Base-by-base conservation (phyloP, 495 filamentous ascomycete species). In the Rhypophila decipiens region DNA sequence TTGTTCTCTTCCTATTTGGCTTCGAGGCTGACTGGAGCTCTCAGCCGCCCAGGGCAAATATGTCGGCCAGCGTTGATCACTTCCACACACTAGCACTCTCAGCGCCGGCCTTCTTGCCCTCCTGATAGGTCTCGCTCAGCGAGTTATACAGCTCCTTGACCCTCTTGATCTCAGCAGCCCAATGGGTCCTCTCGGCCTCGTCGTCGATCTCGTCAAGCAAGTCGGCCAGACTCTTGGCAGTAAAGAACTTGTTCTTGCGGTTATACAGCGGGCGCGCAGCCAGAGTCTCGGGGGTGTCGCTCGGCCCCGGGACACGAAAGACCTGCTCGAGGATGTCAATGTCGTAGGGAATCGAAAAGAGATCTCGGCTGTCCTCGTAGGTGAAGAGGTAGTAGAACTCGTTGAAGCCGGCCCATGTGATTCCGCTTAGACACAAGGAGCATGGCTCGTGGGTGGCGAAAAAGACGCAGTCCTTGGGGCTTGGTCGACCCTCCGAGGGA, bases 361-460 rank as follows among this genome's bases (percentile, higher is more conserved):
- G 46, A 22, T 70, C 66, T 19, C 66, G 62, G 35, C 52, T 62
- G 44, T 70, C 67, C 56, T 70, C 64, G 59, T 70, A 70, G 9
- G 67, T 69, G 55, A 70, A 70, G 27, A 70, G 55, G 44, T 67
- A 69, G 51, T 69, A 69, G 47, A 70, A 65, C 57, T 68, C 63
- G 55, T 52, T 55, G 63, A 70, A 70, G 23, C 67, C 67, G 13
- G 62, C 63, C 66, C 66, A 70, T n/a, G 66, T 58, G 43, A 70
- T 69, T n/a, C 62, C 67, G 23, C 55, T 60, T 5, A 70, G 48
- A 22, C 67, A 70, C 2, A 70, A 61, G 22, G 62, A 69, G 52
- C 66, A 70, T 12, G 67, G 66, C 45, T 70, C 67, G 44, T 70
- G 67, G 12, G 67, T 70, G 12, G 65, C 64, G 24, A 70, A 63